Evolutionary conservation across 257 asterid species (phyloP).

Genomic region (Ophiorrhiza pumila): DNA sequence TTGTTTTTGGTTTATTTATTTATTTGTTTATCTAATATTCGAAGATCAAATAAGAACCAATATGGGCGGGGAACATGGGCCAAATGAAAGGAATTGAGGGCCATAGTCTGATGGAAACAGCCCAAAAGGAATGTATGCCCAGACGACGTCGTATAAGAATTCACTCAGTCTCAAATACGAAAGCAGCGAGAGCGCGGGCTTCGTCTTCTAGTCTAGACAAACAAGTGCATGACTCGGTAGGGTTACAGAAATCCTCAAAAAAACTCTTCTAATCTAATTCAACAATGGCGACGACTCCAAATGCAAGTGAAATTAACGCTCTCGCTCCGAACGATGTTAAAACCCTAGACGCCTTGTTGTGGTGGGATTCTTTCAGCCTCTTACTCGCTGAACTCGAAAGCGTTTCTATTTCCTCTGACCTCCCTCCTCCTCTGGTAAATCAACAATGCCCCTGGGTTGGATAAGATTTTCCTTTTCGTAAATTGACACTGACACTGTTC

Average conservation of each 20-base stretch:
- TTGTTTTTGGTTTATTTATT: too few species aligned
- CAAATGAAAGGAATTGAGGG: too few species aligned
- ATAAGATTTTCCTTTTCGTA: not conserved
- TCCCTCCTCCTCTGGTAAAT: conserved; percentile 58
- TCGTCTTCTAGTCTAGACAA: conserved; percentile 4
- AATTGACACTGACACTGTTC: conserved; percentile 1
- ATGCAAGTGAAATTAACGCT: conserved; percentile 19
- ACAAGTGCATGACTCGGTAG: too few species aligned
- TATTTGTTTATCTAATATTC: too few species aligned
- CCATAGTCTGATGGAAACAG: too few species aligned
- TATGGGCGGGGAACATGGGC: too few species aligned
- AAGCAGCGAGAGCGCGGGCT: conserved; percentile 10
- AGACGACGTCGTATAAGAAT: too few species aligned
- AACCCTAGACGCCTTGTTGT: conserved; percentile 65
- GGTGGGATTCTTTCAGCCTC: conserved; percentile 88
- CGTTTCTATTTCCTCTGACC: conserved; percentile 46
- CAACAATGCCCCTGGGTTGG: not conserved
- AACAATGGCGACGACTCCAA: conserved; percentile 31
- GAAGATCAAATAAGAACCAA: too few species aligned
- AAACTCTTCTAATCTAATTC: not conserved
- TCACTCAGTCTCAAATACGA: not conserved
- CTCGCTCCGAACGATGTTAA: conserved; percentile 26
- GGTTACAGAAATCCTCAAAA: conserved; percentile 13
- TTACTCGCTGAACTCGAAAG: conserved; percentile 71
- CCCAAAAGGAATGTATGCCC: too few species aligned